Evolutionary conservation across 1,284 basidiomycete genomes (phyloP).

Genomic region (Takashimella koratensis): DNA sequence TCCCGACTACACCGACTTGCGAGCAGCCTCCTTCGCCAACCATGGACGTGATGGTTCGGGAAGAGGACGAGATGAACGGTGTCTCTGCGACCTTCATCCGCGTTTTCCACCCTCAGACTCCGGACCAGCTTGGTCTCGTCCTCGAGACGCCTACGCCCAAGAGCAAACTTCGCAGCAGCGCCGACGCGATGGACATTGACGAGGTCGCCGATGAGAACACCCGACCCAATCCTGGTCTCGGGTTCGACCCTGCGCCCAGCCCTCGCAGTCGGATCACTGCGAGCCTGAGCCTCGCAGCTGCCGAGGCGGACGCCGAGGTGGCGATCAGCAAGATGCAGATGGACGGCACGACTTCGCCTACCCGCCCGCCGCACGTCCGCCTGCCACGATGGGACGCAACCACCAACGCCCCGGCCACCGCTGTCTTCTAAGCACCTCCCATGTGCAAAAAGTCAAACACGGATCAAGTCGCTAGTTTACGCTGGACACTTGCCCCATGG

Average conservation of each 20-base stretch:
- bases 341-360: neutral
- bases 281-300: neutral
- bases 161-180: neutral
- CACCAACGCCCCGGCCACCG: neutral
- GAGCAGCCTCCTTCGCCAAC: neutral
- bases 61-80: neutral
- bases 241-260: neutral
- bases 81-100: neutral
- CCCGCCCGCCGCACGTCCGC: neutral
- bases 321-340: neutral
- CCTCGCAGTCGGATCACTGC: neutral
- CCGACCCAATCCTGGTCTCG: neutral
- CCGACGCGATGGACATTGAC: too few relatives aligned
- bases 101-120: neutral
- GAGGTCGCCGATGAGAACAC: neutral
- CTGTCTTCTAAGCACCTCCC: neutral
- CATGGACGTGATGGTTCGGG: neutral
- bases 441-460: too few relatives aligned
- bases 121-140: neutral
- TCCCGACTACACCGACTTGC: neutral
- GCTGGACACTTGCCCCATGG: conserved; percentile 1
- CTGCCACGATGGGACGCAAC: neutral
- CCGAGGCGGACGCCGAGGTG: neutral
- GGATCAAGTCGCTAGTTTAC: conserved; percentile 4
- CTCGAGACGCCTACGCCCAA: neutral